phyloP scores from a whole-genome alignment of 1,139 yeast species.

The Diutina rugosa region DNA sequence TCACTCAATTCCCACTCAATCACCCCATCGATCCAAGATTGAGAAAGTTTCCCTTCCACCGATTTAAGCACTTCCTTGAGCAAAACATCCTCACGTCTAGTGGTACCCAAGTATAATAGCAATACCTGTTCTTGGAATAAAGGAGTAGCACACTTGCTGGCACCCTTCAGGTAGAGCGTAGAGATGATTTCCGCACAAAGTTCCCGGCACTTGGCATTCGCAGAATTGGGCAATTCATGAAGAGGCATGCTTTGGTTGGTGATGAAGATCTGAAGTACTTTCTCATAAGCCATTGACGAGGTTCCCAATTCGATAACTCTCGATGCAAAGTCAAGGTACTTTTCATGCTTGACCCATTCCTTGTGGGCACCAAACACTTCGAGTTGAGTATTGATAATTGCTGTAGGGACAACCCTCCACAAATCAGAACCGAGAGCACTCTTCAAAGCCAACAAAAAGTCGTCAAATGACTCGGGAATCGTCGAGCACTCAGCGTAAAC shows the following conservation, averaged over 20 bases:
- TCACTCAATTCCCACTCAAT: slow-evolving; percentile 54
- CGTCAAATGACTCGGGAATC: background rate
- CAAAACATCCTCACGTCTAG: slow-evolving; percentile 46
- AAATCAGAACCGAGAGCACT: background rate
- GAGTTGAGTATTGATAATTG: slow-evolving; percentile 49
- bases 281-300: slow-evolving; percentile 31
- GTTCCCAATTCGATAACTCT: slow-evolving; percentile 21
- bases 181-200: slow-evolving; percentile 31
- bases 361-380: slow-evolving; percentile 44
- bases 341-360: slow-evolving; percentile 30
- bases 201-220: slow-evolving; percentile 17
- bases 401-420: slow-evolving; percentile 19
- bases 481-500: slow-evolving; percentile 39
- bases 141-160: slow-evolving; percentile 30
- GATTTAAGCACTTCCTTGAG: slow-evolving; percentile 40
- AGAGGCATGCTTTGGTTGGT: slow-evolving; percentile 31
- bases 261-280: slow-evolving; percentile 51
- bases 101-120: slow-evolving; percentile 48
- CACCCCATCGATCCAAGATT: slow-evolving; percentile 48
- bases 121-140: slow-evolving; percentile 36
- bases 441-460: background rate
- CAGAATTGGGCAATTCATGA: slow-evolving; percentile 11
- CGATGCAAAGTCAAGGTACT: slow-evolving; percentile 28
- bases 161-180: slow-evolving; percentile 34
- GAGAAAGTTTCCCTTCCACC: slow-evolving; percentile 39